Percentiles rank a stretch among this genome's conserved stretches.
phyloP scores from a whole-genome alignment of 495 filamentous ascomycete species.

The Rostrohypoxylon terebratum region DNA sequence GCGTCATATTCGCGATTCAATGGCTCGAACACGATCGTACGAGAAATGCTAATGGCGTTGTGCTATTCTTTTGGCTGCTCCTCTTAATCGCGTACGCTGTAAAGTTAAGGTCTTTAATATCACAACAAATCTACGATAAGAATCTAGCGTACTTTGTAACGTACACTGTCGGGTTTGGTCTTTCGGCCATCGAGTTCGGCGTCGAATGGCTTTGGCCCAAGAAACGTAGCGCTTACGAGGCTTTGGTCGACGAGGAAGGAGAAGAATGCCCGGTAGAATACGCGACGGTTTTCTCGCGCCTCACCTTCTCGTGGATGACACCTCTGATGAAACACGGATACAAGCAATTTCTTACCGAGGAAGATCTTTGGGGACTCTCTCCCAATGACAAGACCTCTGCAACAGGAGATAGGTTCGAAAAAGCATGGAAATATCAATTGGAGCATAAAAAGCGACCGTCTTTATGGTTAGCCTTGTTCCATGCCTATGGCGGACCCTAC shows the following conservation, averaged over 20 bases:
- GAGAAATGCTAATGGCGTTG: constrained; percentile 90
- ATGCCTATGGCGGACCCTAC: constrained; percentile 87
- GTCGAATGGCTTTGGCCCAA: constrained; percentile 95
- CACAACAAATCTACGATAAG: constrained; percentile 73
- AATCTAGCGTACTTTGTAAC: constrained; percentile 81
- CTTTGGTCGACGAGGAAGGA: constrained; percentile 76
- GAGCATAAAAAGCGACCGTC: constrained; percentile 77
- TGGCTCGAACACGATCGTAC: constrained; percentile 91
- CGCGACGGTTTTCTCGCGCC: constrained; percentile 90
- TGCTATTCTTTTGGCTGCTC: constrained; percentile 96
- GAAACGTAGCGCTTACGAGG: constrained; percentile 83
- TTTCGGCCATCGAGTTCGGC: constrained; percentile 78
- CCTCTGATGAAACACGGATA: constrained; percentile 97
- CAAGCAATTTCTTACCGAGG: constrained; percentile 89
- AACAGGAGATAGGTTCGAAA: constrained; percentile 74
- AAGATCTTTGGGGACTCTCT: constrained; percentile 95
- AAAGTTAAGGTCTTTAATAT: constrained; percentile 88
- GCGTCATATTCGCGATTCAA: constrained; percentile 85
- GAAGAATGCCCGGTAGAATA: constrained; percentile 96
- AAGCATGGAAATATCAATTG: constrained; percentile 82
- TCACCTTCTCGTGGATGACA: constrained; percentile 99
- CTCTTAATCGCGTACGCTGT: constrained; percentile 82
- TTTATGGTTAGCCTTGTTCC: constrained; percentile 92
- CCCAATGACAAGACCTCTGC: constrained; percentile 78
- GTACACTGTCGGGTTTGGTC: constrained; percentile 78